Base-by-base conservation (phyloP, 164 flowering plant species). In the Platanus orientalis region DNA sequence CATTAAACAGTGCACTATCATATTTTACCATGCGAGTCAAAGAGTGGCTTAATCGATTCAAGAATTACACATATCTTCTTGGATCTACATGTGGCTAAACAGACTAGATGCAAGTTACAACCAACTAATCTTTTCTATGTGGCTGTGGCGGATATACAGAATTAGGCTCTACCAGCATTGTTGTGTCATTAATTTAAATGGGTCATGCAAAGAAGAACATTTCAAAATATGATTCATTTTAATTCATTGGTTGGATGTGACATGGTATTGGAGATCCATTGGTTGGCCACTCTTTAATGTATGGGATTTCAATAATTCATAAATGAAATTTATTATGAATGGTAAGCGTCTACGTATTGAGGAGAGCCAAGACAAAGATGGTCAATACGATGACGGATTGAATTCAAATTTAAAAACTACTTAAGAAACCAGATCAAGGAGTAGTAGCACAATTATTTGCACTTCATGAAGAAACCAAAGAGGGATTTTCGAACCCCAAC, bases 1-100 rank as follows among this genome's bases (percentile, higher is more conserved):
- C 60, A 17, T 24, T 57, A 19, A 1, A 42, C 2, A 44, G 60
- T 30, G 4, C n/a, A 30, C 5, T 20, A 4, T 30, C 60, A 17
- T 32, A 9, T n/a, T 2, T 10, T 13, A 57, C 60, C 19, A 57
- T 57, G 60, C 3, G 60, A 7, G 42, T 57, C 11, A 57, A 13
- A 7, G 60, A 44, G 1, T 57, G 5, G 4, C 17, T 57, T 57
- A 5, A 57, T 57, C 1, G 60, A 57, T 36, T 29, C 60, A 6
- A 44, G 60, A 7, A 30, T 24, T 25, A 57, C 60, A 17, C 42
- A 57, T n/a, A 57, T 30, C 24, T 57, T 57, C 14, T 44, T 57
- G 3, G 47, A 42, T 11, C 47, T 17, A 42, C 16, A 42, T 7
- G 47, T 42, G 47, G 47, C 47, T 17, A 42, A 42, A 42, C 10